phyloP scores from a whole-genome alignment of 169 alveolate species.

The Theileria annulata region DNA sequence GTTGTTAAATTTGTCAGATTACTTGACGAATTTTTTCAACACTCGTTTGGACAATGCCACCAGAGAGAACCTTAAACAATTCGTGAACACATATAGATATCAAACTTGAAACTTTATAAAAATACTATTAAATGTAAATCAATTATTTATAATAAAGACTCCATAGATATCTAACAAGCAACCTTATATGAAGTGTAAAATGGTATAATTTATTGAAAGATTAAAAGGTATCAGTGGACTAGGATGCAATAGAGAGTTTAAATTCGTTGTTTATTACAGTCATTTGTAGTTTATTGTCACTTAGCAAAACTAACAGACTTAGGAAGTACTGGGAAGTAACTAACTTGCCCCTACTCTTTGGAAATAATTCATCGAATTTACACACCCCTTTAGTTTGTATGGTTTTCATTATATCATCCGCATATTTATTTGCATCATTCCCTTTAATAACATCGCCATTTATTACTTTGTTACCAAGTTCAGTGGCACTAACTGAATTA shows the following conservation, averaged over 20 bases:
- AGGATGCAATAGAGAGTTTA: not conserved
- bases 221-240: not conserved
- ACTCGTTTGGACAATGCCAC: slow-evolving; percentile 28
- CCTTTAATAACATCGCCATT: not conserved
- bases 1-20: slow-evolving; percentile 12
- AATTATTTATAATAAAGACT: not conserved
- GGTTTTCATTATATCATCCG: not conserved
- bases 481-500: not conserved
- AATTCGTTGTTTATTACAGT: not conserved
- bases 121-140: not conserved
- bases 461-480: not conserved
- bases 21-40: slow-evolving; percentile 20
- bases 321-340: not conserved
- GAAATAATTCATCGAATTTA: not conserved
- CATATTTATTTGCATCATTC: not conserved
- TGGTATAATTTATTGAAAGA: not conserved
- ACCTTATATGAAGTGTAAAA: not conserved
- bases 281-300: not conserved
- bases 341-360: not conserved
- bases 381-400: not conserved
- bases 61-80: slow-evolving; percentile 12
- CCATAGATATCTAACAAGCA: not conserved
- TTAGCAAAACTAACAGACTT: not conserved
- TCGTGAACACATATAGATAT: not conserved
- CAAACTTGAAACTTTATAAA: not conserved